Evolutionary conservation across 148 eudicot species (phyloP), one percentile per base, ranked within the genome.

Genomic region (Bassia scoparia): DNA sequence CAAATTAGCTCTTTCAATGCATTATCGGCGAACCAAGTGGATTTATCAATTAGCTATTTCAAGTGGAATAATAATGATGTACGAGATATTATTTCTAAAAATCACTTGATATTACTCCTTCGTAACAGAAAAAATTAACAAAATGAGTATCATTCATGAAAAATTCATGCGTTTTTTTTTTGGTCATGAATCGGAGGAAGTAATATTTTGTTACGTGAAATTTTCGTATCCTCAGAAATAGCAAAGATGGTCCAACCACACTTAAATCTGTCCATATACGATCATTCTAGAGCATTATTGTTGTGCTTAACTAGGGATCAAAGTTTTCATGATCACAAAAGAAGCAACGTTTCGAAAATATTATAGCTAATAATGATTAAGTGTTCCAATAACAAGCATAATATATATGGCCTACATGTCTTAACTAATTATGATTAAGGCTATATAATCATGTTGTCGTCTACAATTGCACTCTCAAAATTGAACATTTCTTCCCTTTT

Each of bases 371-470:
- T 21, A 63, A 35, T 63, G 48, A 63, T 63, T 7, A 5, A 13
- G 21, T 37, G 8, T 41, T 63, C 29, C 16, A 37, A n/a, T 37
- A 12, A 2, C 67, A 29, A 63, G n/a, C 67, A 63, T 21, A 34
- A 37, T 20, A 34, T 63, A 37, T 20, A 34, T 63, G 67, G 67
- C 67, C 27, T 34, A 35, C 67, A 35, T 20, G 67, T 21, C 31
- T 5, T 60, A 29, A 20, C 46, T 34, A 62, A 8, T 18, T 21
- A 20, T 34, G 37, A 2, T 21, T 0, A 13, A n/a, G 67, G 37
- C 26, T 63, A 63, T n/a, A 31, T 9, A 26, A 63, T 37, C 29
- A 63, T 63, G 26, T n/a, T 35, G 67, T 63, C 67, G 48, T 33
- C 67, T 63, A 63, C 29, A 63, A 37, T 5, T n/a, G 11, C 66